Base-by-base conservation (phyloP, 148 eudicot genomes). In the Pharnaceum exiguum region DNA sequence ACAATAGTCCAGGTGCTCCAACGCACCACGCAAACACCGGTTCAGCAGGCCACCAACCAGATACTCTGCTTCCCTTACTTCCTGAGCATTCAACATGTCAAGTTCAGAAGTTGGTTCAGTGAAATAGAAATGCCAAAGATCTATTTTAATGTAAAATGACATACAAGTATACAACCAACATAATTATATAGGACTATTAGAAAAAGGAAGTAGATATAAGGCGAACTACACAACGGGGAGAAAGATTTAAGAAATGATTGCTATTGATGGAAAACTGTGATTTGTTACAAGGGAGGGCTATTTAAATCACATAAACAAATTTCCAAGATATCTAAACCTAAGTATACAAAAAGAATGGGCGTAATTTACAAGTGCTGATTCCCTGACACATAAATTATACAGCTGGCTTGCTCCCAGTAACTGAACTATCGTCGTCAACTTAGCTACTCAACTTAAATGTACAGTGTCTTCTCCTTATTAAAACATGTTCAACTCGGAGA, bases 401-500 rank as follows among this genome's bases (percentile, higher is more conserved):
- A 63, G 61, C 69, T 47, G 69, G 71, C 30, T 59, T 58, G 33
- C 40, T 39, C 30, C 67, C 51, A 59, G 53, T 68, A 69, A 67
- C 43, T 46, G 55, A 61, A 48, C 60, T 62, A 43, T 33, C 43
- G 51, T 59, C 47, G 47, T 63, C 69, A 62, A 52, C 80, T 60
- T 65, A 47, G 66, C 70, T 43, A 59, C 55, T 48, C 73, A 35
- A 52, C 62, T 71, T 60, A 26, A 77, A 80, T 75, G 78, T 79
- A 77, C 78, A 80, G 49, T 62, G 45, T 38, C 59, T 30, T 54
- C 26, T 58, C 59, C 60, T 66, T 51, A 69, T 57, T 80, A 76
- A 70, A 82, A 77, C 89, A 90, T 80, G 62, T 75, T 74, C 65
- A 89, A 60, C 46, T 76, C 87, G 0, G 97, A 67, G 45, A 90